These are phyloP conservation scores for Fusarium sp. DNA, from an alignment of 2,329 filamentous ascomycete genomes.

Conservation along the genomic window DNA sequence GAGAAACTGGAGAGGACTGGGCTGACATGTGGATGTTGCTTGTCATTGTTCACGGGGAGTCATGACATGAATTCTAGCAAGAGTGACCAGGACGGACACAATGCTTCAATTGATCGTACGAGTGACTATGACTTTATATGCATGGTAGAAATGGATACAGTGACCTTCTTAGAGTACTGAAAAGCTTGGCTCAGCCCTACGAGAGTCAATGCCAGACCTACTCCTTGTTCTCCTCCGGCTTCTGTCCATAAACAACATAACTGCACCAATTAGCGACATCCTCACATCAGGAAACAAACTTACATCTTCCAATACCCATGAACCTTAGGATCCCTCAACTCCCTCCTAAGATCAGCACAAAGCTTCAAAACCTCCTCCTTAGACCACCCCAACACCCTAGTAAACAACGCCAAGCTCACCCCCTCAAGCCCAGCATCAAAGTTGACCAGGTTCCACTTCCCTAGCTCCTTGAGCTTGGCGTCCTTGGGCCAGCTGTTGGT, in stretches of 20 bases:
- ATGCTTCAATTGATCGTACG: too few relatives aligned
- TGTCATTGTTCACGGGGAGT: not conserved
- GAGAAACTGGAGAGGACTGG: not conserved
- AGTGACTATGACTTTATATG: too few relatives aligned
- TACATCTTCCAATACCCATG: slow-evolving; percentile 26
- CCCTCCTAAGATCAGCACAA: slow-evolving; percentile 16
- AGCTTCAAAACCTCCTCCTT: slow-evolving; percentile 16
- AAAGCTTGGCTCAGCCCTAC: not conserved
- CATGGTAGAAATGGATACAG: too few relatives aligned
- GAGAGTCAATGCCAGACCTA: fast-evolving
- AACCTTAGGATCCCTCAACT: slow-evolving; percentile 17
- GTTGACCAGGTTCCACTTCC: slow-evolving; percentile 29
- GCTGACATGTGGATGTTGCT: not conserved
- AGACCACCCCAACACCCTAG: slow-evolving; percentile 20
- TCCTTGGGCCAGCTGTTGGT: slow-evolving; percentile 34
- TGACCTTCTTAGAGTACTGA: too few relatives aligned
- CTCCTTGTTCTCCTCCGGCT: not conserved
- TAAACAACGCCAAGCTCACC: slow-evolving; percentile 30
- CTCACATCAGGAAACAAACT: fast-evolving
- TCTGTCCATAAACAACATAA: slow-evolving; percentile 10
- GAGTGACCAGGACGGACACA: not conserved
- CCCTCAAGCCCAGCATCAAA: slow-evolving; percentile 28
- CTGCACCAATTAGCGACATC: not conserved
- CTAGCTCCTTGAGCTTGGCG: slow-evolving; percentile 35
- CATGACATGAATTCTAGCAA: too few relatives aligned